These are phyloP conservation scores for Dunaliella primolecta DNA, from an alignment of 139 green algal genomes.

Conservation along the genomic window DNA sequence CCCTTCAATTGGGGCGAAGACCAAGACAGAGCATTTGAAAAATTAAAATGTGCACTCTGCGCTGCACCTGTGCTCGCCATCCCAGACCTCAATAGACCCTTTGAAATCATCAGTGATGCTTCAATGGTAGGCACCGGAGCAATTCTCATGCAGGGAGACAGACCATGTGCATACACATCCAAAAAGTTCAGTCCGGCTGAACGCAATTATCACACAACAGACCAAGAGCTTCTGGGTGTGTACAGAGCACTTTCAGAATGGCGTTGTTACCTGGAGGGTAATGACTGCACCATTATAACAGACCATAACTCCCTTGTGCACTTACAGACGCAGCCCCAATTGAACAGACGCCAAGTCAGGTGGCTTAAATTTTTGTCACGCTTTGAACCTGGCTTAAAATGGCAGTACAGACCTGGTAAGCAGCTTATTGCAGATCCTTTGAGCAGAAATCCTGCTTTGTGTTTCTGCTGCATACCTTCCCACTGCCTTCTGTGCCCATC, in stretches of 20 bases:
- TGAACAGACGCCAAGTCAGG: neutral
- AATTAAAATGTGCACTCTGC: constrained; percentile 7
- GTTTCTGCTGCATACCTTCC: no score
- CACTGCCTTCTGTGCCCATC: no score
- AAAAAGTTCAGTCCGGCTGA: constrained; percentile 26
- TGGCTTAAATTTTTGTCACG: neutral
- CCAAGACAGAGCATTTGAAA: neutral
- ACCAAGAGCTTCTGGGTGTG: constrained; percentile 25
- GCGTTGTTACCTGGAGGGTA: no score
- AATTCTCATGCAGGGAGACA: constrained; percentile 28
- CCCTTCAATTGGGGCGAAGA: constrained; percentile 32
- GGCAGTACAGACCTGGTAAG: neutral
- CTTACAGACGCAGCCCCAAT: neutral
- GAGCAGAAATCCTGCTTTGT: neutral
- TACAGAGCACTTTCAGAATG: neutral
- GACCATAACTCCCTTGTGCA: neutral
- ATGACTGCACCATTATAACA: no score
- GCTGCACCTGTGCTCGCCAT: constrained; percentile 20
- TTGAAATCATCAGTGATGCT: constrained; percentile 12
- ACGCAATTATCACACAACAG: constrained; percentile 22
- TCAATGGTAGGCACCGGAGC: constrained; percentile 13
- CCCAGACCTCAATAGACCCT: constrained; percentile 23
- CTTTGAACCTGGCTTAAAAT: neutral
- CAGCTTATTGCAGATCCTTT: neutral
- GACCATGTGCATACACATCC: constrained; percentile 22